Conservation (phyloP, 192 early-diverging fungal species). For the Anaeromyces robustus region DNA sequence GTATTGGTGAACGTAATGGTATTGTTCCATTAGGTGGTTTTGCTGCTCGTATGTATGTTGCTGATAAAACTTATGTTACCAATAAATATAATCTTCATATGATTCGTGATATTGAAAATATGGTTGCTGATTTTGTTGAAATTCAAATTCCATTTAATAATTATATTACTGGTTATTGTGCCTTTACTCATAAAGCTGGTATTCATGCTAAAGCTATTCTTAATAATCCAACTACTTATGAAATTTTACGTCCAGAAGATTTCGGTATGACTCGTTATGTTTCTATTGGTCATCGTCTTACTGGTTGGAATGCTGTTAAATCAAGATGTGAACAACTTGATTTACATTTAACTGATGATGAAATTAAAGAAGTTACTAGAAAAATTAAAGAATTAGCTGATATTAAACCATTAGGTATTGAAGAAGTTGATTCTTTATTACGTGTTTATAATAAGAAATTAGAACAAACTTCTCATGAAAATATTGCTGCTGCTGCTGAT, state of each 20-base stretch:
- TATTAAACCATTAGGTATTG: constrained; percentile 62
- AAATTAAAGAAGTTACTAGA: constrained; percentile 79
- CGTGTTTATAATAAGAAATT: constrained; percentile 41
- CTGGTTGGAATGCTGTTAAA: constrained; percentile 99
- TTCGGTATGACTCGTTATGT: constrained; percentile 95
- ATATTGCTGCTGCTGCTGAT: too few species aligned
- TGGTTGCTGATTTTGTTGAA: constrained; percentile 87
- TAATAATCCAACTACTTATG: constrained; percentile 96
- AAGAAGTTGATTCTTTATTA: constrained; percentile 79
- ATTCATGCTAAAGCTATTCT: constrained; percentile 99
- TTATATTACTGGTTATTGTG: constrained; percentile 97
- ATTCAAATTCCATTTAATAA: constrained; percentile 98
- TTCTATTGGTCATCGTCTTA: constrained; percentile 89
- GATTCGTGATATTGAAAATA: constrained; percentile 89
- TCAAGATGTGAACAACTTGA: constrained; percentile 88
- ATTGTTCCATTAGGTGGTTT: constrained; percentile 91
- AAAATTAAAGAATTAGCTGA: constrained; percentile 94
- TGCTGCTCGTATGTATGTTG: constrained; percentile 88
- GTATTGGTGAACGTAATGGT: constrained; percentile 97
- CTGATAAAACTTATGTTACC: constrained; percentile 79
- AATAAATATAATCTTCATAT: constrained; percentile 84
- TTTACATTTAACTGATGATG: constrained; percentile 65
- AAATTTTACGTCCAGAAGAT: constrained; percentile 94
- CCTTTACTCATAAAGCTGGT: constrained; percentile 98
- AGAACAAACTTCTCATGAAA: too few species aligned